Evolutionary conservation across 257 asterid genomes (phyloP), one percentile per base, ranked within the genome.

Genomic region (Nicotiana undulata): DNA sequence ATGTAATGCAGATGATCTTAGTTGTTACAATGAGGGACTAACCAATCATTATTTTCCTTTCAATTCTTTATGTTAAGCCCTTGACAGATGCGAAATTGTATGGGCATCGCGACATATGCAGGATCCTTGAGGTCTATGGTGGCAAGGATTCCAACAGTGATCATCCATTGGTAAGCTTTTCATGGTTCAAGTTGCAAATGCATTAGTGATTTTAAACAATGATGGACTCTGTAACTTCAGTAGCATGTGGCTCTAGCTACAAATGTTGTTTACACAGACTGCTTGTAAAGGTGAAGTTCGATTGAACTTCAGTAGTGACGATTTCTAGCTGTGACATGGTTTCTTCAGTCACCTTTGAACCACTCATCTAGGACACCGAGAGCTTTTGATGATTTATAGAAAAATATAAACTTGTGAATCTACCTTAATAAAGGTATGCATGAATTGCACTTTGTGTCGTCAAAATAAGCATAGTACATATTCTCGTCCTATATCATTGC

Each of bases 101-200:
- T 29, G 84, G 85, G 80, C 94, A 90, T 85, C 86, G 87, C 51
- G 94, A 90, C 77, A 90, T 90, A 77, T 89, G 94, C 89, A 85
- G 90, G 90, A 87, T 90, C 67, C 91, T 90, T 58, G 94, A 87
- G 83, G 89, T 86, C 55, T 85, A 88, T 82, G 94, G 94, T 65
- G 91, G 92, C 80, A 81, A 84, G 83, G 94, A 87, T 77, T 82
- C 79, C 56, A 58, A 86, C 70, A 89, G 85, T 18, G 88, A 86
- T 82, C 84, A 86, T 49, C 86, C 85, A 18, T 88, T 90, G 90
- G 94, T 90, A 86, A 81, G 49, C 16, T 55, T 4, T 3, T 20
- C 34, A 9, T 53, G 64, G 65, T 59, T 59, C 9, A 59, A 9
- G 65, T 56, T 56, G 12, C 8, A 56, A 18, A 17, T 56, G 61